Base-by-base conservation (phyloP, 176 grass and related monocot species). In the Elymus sibiricus region DNA sequence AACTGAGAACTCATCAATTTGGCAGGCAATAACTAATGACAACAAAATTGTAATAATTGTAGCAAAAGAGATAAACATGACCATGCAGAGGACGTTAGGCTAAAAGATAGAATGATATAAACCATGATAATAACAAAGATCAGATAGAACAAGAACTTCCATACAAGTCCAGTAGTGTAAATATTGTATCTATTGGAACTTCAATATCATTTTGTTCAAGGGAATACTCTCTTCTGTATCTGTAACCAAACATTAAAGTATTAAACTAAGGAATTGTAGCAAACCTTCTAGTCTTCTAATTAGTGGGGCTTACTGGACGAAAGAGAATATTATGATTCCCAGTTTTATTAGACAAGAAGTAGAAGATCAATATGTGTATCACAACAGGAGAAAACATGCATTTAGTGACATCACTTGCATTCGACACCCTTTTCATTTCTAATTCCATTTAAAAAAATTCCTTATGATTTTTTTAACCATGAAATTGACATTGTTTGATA, bases 171-270 rank as follows among this genome's bases (percentile, higher is more conserved):
- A 35, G 34, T 35, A 35, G 34, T 35, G 34, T 35, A 91, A 79
- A 95, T 94, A 73, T 94, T 84, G 91, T 87, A 89, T 88, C 68
- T 89, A 8, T 87, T 94, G 7, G 96, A 98, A 86, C 76, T 44
- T 88, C 73, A 76, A 95, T 94, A 35, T 98, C 91, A 89, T 88
- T 88, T 51, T 95, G 79, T 81, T 91, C 84, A 83, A 95, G 64
- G 40, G 83, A 95, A 64, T 94, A 88, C 11, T 92, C 91, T 84
- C 76, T 98, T 94, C 91, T 94, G 64, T 91, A 92, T 58, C 93
- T 98, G 88, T 53, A 92, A 85, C 24, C 46, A 84, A 59, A 28
- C 8, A 79, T 22, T 47, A 68, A 87, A 74, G 60, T 7, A 47
- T 80, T 87, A 62, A 87, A 14, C 64, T 43, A 72, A 67, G 72